These are phyloP conservation scores for Fulvia fulva DNA, from an alignment of 2,329 filamentous ascomycete species.

Conservation along the genomic window DNA sequence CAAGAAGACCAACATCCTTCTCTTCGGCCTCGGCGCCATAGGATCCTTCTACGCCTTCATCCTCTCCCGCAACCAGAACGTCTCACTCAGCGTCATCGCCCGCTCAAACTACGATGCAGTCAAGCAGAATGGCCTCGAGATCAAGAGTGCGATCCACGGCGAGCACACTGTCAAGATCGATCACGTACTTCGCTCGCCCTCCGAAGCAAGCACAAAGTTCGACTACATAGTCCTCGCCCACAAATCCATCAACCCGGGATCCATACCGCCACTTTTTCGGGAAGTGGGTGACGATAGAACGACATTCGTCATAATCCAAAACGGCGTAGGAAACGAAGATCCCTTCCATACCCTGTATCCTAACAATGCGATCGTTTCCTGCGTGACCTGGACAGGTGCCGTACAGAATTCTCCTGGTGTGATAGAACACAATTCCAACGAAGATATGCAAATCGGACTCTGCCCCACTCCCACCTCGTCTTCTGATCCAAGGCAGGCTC, in stretches of 20 bases:
- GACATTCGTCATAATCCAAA: slow-evolving; percentile 59
- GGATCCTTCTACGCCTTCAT: slow-evolving; percentile 58
- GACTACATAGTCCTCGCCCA: slow-evolving; percentile 47
- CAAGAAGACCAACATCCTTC: slow-evolving; percentile 36
- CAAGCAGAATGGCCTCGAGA: slow-evolving; percentile 39
- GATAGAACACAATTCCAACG: slow-evolving; percentile 49
- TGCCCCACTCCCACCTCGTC: slow-evolving; percentile 40
- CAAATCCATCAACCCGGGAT: slow-evolving; percentile 41
- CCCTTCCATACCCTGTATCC: slow-evolving; percentile 51
- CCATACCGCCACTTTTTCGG: slow-evolving; percentile 37
- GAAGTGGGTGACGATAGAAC: slow-evolving; percentile 42
- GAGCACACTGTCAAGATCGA: slow-evolving; percentile 32
- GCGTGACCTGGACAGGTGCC: slow-evolving; percentile 54
- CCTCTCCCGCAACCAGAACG: slow-evolving; percentile 40
- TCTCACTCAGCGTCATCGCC: slow-evolving; percentile 43
- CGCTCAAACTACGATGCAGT: slow-evolving; percentile 46
- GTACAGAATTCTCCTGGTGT: slow-evolving; percentile 48
- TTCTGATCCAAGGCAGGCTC: slow-evolving; percentile 31
- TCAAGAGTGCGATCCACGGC: slow-evolving; percentile 42
- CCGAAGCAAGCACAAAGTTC: slow-evolving; percentile 34
- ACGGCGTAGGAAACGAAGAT: slow-evolving; percentile 59
- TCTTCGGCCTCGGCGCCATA: slow-evolving; percentile 55
- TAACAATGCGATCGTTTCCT: slow-evolving; percentile 51
- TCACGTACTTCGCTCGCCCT: slow-evolving; percentile 41
- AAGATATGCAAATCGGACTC: slow-evolving; percentile 54